Evolutionary conservation across 2,329 filamentous ascomycete species (phyloP), one percentile per base, ranked within the genome.

Genomic region (Pseudocercospora crystallina): DNA sequence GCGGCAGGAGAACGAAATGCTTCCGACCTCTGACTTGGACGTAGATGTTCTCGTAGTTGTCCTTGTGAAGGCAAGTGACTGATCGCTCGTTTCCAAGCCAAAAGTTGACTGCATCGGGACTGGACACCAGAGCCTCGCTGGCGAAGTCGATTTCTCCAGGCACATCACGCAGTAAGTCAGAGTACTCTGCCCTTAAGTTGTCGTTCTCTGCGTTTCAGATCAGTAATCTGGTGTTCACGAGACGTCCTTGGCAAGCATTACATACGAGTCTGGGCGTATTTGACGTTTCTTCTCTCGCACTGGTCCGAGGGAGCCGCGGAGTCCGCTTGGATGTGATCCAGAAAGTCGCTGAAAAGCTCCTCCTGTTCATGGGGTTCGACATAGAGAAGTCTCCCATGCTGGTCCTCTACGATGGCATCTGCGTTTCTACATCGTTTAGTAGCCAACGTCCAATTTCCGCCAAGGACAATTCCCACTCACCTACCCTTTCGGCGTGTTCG

Each of bases 1-100:
- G 84, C n/a, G 89, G 85, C 1, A 94, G 70, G 1, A 94, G 74
- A 0, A 84, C 79, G 60, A 94, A 94, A 59, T 87, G 82, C 66
- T 94, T 94, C 49, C 73, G 72, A 0, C 89, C 89, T 1, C 83
- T 68, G 11, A 92, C 69, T 63, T 92, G 88, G 1, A 89, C 85
- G 67, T 91, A 94, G 0, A 94, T 78, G 66, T 94, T 94, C 68
- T 94, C 88, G 68, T 91, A 92, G 62, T 87, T 87, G 71, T 94
- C 89, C 63, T 86, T 87, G 71, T 94, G 89, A 47, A 91, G 69
- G 0, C 86, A 84, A 0, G 88, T 91, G 1, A 80, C 76, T 20
- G 84, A 87, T 33, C 75, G 76, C 1, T 82, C 81, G 70, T 89
- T 87, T 47, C 89, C 89, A 43, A 94, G 83, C 89, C 89, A 92